These are phyloP conservation scores for Arabidopsis hybrid DNA, from an alignment of 441 rosid species.

Conservation along the genomic window DNA sequence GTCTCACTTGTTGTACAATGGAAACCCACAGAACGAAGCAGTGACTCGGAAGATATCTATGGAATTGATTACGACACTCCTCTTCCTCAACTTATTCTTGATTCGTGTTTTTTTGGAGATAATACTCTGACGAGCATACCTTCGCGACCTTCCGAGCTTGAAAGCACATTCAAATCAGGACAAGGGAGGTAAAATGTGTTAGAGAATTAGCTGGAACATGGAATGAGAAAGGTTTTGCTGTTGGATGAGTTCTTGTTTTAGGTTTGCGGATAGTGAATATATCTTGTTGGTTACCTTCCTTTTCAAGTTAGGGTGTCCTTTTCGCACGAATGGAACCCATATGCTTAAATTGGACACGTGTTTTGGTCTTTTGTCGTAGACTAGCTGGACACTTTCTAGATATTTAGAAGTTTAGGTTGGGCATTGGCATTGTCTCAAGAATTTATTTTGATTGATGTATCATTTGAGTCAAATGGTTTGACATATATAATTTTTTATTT, in stretches of 20 bases:
- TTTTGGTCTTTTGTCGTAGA: conserved; percentile 1
- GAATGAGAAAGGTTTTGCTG: neutral
- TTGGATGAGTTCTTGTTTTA: conserved; percentile 18
- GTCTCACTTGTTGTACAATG: conserved; percentile 76
- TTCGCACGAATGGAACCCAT: neutral
- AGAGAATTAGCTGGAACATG: neutral
- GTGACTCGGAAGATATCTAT: conserved; percentile 58
- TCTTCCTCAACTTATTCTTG: conserved; percentile 41
- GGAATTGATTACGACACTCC: conserved; percentile 72
- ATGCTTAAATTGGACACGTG: conserved; percentile 16
- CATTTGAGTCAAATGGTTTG: neutral
- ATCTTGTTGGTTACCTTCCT: conserved; percentile 18
- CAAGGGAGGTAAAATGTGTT: conserved; percentile 64
- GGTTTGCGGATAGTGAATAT: neutral
- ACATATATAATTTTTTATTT: neutral
- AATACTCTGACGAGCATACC: conserved; percentile 82
- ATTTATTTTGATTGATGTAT: neutral
- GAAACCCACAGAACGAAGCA: conserved; percentile 68
- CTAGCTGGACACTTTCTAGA: neutral
- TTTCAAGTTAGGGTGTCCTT: conserved; percentile 21
- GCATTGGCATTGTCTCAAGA: neutral
- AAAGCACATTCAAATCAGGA: conserved; percentile 68
- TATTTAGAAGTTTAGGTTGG: conserved; percentile 5
- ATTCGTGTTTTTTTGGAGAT: conserved; percentile 51
- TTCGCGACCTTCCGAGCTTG: conserved; percentile 72